A percentile compares a stretch with the other conserved stretches of the same genome.
Conservation (phyloP, 345 rosid species). For the Rhodamnia rubescens region DNA sequence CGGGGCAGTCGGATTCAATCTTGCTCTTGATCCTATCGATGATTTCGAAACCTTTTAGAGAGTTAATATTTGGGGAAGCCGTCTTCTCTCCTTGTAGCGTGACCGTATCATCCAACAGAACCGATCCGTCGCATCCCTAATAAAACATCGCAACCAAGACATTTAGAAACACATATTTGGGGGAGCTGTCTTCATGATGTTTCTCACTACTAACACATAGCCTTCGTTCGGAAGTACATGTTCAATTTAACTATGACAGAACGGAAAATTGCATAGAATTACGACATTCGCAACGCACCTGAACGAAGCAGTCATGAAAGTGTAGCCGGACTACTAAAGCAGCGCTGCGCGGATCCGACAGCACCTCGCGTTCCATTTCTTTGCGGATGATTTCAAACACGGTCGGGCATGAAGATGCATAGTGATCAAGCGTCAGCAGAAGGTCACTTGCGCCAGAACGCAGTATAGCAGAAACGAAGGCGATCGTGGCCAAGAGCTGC, state of each 20-base stretch:
- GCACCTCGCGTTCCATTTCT: constrained; percentile 78
- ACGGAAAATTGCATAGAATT: background rate
- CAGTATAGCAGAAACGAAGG: background rate
- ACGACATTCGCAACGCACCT: constrained; percentile 25
- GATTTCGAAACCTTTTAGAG: constrained; percentile 50
- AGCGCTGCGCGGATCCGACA: constrained; percentile 70
- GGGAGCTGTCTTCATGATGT: background rate
- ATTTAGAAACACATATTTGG: background rate
- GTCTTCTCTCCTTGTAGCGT: constrained; percentile 61
- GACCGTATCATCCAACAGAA: constrained; percentile 71
- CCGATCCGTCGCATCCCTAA: constrained; percentile 91
- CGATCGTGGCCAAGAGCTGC: constrained; percentile 1
- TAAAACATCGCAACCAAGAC: background rate
- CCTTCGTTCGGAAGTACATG: background rate
- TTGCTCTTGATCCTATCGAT: constrained; percentile 78
- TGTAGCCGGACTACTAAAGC: constrained; percentile 64
- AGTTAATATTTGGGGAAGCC: constrained; percentile 47
- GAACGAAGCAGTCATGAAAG: constrained; percentile 92
- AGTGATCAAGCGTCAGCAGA: constrained; percentile 59
- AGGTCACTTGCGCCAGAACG: constrained; percentile 14
- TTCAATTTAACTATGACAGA: background rate
- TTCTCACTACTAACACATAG: background rate
- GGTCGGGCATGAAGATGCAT: constrained; percentile 59
- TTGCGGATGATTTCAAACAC: constrained; percentile 48
- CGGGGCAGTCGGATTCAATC: constrained; percentile 83